Conservation (phyloP, 108 stramenopile species). For the Cyclotella baltica region DNA sequence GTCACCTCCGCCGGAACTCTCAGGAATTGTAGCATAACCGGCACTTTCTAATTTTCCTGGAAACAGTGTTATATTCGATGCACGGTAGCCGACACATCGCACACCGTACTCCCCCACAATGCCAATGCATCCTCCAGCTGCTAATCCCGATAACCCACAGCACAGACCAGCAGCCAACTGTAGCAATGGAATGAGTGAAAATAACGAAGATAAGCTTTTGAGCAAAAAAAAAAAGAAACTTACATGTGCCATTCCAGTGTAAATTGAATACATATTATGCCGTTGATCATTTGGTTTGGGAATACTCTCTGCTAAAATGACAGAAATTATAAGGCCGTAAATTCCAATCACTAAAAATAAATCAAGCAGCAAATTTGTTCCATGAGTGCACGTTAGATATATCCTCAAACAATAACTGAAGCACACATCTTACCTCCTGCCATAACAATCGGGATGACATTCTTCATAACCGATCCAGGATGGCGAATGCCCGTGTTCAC, state of each 20-base stretch:
- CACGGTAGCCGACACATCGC: slow-evolving; percentile 84
- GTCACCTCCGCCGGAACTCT: slow-evolving; percentile 57
- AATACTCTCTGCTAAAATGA: slow-evolving; percentile 82
- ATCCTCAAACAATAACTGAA: too few relatives aligned
- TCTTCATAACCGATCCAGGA: slow-evolving; percentile 88
- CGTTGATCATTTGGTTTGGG: slow-evolving; percentile 64
- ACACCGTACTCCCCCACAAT: slow-evolving; percentile 90
- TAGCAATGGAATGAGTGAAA: neutral
- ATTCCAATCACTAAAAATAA: slow-evolving; percentile 76
- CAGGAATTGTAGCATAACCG: slow-evolving; percentile 75
- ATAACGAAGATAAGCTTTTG: neutral
- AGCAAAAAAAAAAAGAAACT: neutral
- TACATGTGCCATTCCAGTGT: slow-evolving; percentile 82
- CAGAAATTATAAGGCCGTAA: slow-evolving; percentile 88
- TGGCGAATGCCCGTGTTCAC: slow-evolving; percentile 89
- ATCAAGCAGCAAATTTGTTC: neutral
- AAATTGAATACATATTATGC: slow-evolving; percentile 81
- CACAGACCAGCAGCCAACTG: slow-evolving; percentile 81
- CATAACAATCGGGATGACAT: slow-evolving; percentile 93
- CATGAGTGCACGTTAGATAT: neutral
- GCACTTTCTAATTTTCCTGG: slow-evolving; percentile 65
- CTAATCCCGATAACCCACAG: slow-evolving; percentile 79
- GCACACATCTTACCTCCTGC: slow-evolving; percentile 73
- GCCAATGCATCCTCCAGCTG: slow-evolving; percentile 87
- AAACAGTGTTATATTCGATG: slow-evolving; percentile 74